phyloP scores from a whole-genome alignment of 2,329 filamentous ascomycete species.

The Colletotrichum tamarilloi region DNA sequence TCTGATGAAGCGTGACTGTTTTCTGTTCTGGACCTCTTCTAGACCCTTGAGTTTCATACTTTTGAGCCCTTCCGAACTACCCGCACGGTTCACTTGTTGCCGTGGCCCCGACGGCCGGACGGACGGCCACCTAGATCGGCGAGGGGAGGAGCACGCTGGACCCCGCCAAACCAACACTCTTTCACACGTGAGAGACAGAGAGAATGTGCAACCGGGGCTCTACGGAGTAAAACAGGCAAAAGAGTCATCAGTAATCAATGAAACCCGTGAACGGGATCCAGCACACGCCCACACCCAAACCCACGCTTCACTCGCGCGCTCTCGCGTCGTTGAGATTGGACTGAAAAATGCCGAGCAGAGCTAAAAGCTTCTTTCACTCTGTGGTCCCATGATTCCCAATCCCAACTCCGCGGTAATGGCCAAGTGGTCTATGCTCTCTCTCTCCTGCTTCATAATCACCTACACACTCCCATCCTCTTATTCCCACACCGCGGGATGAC shows the following conservation, averaged over 20 bases:
- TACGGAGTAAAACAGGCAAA: neutral
- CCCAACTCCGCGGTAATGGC: conserved; percentile 12
- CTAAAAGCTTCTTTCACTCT: conserved; percentile 1
- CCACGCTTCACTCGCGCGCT: neutral
- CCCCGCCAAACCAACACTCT: neutral
- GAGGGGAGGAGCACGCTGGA: neutral
- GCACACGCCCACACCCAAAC: neutral
- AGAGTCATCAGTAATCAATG: neutral
- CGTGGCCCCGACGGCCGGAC: conserved; percentile 21
- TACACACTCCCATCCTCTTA: neutral
- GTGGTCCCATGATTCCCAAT: conserved; percentile 11
- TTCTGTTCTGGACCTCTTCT: neutral
- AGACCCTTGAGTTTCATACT: neutral
- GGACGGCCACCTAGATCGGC: neutral
- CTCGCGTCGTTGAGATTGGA: conserved; percentile 5
- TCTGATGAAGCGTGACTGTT: neutral
- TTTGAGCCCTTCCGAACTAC: conserved; percentile 13
- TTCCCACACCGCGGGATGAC: conserved; percentile 5
- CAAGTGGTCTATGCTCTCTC: conserved; percentile 6
- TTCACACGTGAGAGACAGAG: neutral
- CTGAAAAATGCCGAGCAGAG: neutral
- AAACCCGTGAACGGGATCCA: neutral
- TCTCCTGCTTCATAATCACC: neutral
- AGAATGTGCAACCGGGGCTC: too few relatives aligned
- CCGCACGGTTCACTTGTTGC: conserved; percentile 24